Evolutionary conservation across 129 eudicot genomes (phyloP).

Genomic region (Pseudognaphalium luteoalbum): DNA sequence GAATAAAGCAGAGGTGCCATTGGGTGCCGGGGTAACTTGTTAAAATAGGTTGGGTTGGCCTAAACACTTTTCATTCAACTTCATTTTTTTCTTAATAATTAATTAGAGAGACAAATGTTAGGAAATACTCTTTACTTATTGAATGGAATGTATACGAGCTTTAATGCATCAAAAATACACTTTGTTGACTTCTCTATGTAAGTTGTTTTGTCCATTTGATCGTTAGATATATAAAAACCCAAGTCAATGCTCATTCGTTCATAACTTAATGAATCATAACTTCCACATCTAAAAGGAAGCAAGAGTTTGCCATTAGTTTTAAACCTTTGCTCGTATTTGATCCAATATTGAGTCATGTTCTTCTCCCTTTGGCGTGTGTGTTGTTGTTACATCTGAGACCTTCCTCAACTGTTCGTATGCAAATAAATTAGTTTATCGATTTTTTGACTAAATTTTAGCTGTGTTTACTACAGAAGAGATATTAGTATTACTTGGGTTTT

Average conservation of each 20-base stretch:
- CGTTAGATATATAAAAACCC: neutral
- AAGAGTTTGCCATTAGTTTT: neutral
- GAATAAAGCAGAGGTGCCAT: neutral
- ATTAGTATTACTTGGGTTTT: constrained; percentile 64
- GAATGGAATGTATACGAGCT: neutral
- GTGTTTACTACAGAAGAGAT: constrained; percentile 6
- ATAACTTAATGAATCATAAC: neutral
- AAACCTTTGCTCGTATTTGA: constrained; percentile 17
- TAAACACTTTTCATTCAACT: neutral
- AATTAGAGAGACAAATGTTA: neutral
- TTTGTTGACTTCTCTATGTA: neutral
- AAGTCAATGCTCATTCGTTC: neutral
- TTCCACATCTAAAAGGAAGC: neutral
- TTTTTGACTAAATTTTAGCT: constrained; percentile 8
- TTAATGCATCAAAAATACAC: neutral
- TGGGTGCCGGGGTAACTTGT: neutral
- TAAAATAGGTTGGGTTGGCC: neutral
- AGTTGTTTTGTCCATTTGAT: neutral
- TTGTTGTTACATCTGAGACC: constrained; percentile 61
- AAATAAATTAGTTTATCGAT: neutral
- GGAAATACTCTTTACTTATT: neutral
- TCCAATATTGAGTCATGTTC: constrained; percentile 50
- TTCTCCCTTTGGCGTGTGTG: constrained; percentile 54
- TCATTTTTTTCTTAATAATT: neutral
- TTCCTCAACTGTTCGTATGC: constrained; percentile 63